A percentile compares a stretch with the other conserved stretches of the same genome.
phyloP scores from a whole-genome alignment of 2,329 filamentous ascomycete species.

The Colletotrichum sansevieriae region DNA sequence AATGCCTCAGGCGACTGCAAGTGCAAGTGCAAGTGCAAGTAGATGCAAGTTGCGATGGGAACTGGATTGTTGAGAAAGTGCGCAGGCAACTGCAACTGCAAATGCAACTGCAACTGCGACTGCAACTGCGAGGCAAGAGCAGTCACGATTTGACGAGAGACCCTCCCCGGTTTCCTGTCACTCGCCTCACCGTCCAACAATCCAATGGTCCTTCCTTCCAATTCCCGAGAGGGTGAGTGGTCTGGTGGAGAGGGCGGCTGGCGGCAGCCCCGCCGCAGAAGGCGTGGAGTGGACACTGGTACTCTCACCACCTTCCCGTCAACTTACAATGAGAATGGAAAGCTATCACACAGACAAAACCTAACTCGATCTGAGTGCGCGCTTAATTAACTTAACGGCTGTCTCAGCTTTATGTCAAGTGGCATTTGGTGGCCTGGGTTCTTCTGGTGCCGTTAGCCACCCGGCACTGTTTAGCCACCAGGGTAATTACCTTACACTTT shows the following conservation, averaged over 20 bases:
- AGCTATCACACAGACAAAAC: too few species aligned
- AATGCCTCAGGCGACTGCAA: slow-evolving; percentile 18
- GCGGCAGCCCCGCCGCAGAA: slow-evolving; percentile 6
- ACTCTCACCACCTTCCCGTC: too few species aligned
- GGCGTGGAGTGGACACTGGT: too few species aligned
- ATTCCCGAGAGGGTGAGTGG: slow-evolving; percentile 13
- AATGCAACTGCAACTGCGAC: slow-evolving; percentile 1
- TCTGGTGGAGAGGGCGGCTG: slow-evolving; percentile 21
- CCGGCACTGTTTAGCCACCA: too few species aligned
- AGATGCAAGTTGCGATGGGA: slow-evolving; percentile 1
- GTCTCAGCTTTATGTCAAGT: slow-evolving; percentile 2
- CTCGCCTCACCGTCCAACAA: neutral
- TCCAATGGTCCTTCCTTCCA: slow-evolving; percentile 12
- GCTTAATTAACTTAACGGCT: neutral
- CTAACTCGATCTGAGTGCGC: neutral
- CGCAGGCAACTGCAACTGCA: neutral
- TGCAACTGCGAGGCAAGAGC: slow-evolving; percentile 9
- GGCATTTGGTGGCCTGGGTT: neutral
- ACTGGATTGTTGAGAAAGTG: neutral
- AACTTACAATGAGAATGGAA: too few species aligned
- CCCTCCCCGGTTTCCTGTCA: slow-evolving; percentile 9
- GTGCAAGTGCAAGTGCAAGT: slow-evolving; percentile 16
- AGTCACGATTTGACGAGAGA: slow-evolving; percentile 20
- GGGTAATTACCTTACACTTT: too few species aligned
- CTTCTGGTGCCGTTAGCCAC: too few species aligned